Evolutionary conservation across 345 rosid species (phyloP), one percentile per base, ranked within the genome.

Genomic region (Eucalyptus tenuipes): DNA sequence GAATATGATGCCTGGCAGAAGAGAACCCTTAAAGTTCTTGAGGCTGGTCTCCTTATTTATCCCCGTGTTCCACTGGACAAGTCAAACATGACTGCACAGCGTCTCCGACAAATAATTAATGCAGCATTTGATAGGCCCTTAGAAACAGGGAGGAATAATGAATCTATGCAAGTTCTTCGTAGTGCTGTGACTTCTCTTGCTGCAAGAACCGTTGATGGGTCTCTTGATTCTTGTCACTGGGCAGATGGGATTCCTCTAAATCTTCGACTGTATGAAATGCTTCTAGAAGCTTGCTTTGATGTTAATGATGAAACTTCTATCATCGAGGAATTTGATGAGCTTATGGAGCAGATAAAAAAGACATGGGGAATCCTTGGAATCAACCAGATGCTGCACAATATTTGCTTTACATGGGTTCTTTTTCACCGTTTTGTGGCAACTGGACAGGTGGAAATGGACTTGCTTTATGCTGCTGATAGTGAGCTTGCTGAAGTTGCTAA

Each of bases 271-370:
- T 98, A 97, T 90, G 98, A 95, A 91, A 92, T 94, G 92, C 99
- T 98, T 90, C 91, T 97, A 86, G 96, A 97, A 91, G 96, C 99
- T 3, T 95, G 97, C 57, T 98, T 98, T 89, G 98, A 98, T 91
- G 89, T 95, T 68, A 93, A 88, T 86, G 98, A 95, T 64, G 95
- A 94, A 53, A 89, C 95, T 10, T 93, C 98, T 37, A 89, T 96
- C 89, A 91, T 97, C 37, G 99, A 98, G 91, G 99, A 98, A 91
- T 93, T 95, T 86, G 99, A 98, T 42, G 99, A 98, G 86, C 97
- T 98, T 85, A 95, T 97, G 97, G 99, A 98, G 90, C 94, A 95
- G n/a, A 94, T 98, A 86, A 98, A 97, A 95, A 98, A 98, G 93
- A 96, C 99, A 2, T 98, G 99, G 99, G 94, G 92, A 42, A 92